Percentiles rank a stretch among this genome's conserved stretches.
Evolutionary conservation across 2,329 filamentous ascomycete genomes (phyloP).

Genomic region (Lecanicillium sp.): DNA sequence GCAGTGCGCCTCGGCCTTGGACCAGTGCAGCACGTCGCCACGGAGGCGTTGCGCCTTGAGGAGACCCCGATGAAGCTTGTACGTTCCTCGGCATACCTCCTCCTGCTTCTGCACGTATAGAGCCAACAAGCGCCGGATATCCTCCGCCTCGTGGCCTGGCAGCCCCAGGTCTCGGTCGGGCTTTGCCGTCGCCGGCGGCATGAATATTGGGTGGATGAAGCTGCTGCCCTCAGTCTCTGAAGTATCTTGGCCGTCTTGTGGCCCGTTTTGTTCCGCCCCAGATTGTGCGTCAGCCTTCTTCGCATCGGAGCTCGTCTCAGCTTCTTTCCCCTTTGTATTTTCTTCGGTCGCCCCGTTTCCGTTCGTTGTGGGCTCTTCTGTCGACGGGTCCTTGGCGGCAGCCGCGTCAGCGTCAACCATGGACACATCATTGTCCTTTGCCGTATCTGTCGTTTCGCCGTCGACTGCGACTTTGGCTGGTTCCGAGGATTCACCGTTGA

Average conservation of each 20-base stretch:
- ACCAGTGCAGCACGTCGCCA: constrained; percentile 64
- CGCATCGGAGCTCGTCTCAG: neutral
- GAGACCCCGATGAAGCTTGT: constrained; percentile 61
- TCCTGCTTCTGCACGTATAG: constrained; percentile 82
- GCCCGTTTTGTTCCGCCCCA: neutral
- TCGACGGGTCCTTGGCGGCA: constrained; percentile 5
- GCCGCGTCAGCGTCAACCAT: constrained; percentile 22
- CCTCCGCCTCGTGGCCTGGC: constrained; percentile 67
- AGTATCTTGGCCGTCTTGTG: neutral
- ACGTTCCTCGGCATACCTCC: constrained; percentile 66
- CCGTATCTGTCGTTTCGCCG: constrained; percentile 5
- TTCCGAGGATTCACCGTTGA: constrained; percentile 14
- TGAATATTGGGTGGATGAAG: constrained; percentile 69
- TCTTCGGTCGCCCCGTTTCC: constrained; percentile 14
- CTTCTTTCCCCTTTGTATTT: constrained; percentile 8
- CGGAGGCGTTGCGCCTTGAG: constrained; percentile 66
- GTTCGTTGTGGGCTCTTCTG: constrained; percentile 13
- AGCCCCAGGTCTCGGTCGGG: constrained; percentile 66
- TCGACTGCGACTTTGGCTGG: constrained; percentile 11
- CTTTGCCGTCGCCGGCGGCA: constrained; percentile 52
- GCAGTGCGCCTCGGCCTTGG: constrained; percentile 69
- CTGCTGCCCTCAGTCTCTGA: constrained; percentile 27
- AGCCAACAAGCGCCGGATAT: constrained; percentile 65
- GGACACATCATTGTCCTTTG: constrained; percentile 17
- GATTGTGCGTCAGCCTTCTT: constrained; percentile 5